Conservation (phyloP, 306 rosid genomes). For the Acacia crassicarpa region DNA sequence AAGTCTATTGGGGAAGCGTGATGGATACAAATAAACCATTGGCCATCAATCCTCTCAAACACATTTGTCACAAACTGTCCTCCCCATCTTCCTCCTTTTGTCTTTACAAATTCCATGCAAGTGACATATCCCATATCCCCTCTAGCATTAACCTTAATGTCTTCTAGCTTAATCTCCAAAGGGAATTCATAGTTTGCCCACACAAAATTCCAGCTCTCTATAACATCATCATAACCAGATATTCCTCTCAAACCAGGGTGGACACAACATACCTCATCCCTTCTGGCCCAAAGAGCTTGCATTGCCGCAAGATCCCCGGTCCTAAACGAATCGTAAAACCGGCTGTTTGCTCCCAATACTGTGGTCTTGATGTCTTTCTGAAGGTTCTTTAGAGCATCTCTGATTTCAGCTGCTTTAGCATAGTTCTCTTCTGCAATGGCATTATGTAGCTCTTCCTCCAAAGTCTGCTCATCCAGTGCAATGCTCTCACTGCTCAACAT, state of each 20-base stretch:
- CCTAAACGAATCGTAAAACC: conserved; percentile 70
- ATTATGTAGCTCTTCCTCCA: conserved; percentile 63
- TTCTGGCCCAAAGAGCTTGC: conserved; percentile 84
- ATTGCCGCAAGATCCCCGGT: conserved; percentile 79
- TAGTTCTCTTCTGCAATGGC: conserved; percentile 91
- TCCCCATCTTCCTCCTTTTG: conserved; percentile 92
- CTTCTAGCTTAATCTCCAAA: conserved; percentile 73
- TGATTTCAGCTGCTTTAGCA: conserved; percentile 73
- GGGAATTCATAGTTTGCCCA: conserved; percentile 99
- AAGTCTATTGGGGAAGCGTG: conserved; percentile 89
- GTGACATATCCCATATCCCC: conserved; percentile 84
- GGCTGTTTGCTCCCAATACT: conserved; percentile 60
- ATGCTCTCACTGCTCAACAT: conserved; percentile 48
- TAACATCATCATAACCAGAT: conserved; percentile 77
- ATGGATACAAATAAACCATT: conserved; percentile 79
- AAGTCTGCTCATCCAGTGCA: conserved; percentile 55
- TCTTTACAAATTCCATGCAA: conserved; percentile 85
- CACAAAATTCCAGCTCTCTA: conserved; percentile 87
- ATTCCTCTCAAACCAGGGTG: conserved; percentile 88
- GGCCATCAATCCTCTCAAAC: conserved; percentile 72
- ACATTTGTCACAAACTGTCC: conserved; percentile 87
- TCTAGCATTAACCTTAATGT: conserved; percentile 65
- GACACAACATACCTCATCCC: conserved; percentile 71
- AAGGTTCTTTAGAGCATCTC: conserved; percentile 69
- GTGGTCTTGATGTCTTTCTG: conserved; percentile 59